These are phyloP conservation scores for Ormosia emarginata DNA, from an alignment of 306 rosid genomes.

Conservation along the genomic window DNA sequence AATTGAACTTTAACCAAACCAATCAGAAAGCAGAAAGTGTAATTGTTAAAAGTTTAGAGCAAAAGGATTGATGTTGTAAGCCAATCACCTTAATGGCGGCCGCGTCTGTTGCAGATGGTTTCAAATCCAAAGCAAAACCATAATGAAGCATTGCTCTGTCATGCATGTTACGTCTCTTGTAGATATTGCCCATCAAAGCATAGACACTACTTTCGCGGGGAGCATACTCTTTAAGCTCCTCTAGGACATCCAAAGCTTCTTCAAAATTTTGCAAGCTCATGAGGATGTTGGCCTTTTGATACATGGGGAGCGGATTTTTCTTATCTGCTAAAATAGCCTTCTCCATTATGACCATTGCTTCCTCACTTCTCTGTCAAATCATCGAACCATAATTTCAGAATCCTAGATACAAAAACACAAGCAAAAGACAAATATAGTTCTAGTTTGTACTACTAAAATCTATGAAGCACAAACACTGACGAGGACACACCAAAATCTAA, in stretches of 20 bases:
- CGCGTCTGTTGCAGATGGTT: slow-evolving; percentile 92
- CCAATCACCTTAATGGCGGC: slow-evolving; percentile 83
- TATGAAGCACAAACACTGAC: too few relatives aligned
- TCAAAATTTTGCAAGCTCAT: slow-evolving; percentile 71
- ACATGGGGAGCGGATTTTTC: slow-evolving; percentile 98
- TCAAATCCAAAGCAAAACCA: slow-evolving; percentile 95
- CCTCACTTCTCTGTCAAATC: slow-evolving; percentile 69
- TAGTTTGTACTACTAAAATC: not conserved
- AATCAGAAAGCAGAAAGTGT: not conserved
- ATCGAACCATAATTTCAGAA: slow-evolving; percentile 23
- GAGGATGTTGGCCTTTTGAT: slow-evolving; percentile 94
- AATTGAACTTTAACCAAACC: slow-evolving; percentile 11
- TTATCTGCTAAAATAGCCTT: slow-evolving; percentile 86
- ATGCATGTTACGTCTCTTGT: slow-evolving; percentile 79
- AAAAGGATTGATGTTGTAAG: not conserved
- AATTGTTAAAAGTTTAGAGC: not conserved
- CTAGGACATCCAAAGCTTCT: slow-evolving; percentile 79
- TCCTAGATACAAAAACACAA: not conserved
- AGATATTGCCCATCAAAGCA: slow-evolving; percentile 94
- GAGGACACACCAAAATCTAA: too few relatives aligned
- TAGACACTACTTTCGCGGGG: slow-evolving; percentile 95
- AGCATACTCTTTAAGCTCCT: slow-evolving; percentile 85
- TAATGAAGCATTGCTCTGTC: slow-evolving; percentile 94
- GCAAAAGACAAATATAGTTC: slow-evolving; percentile 10
- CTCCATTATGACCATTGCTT: slow-evolving; percentile 88